These are phyloP conservation scores for Acanthamoeba castellanii DNA, from an alignment of 208 protist species.

Conservation along the genomic window DNA sequence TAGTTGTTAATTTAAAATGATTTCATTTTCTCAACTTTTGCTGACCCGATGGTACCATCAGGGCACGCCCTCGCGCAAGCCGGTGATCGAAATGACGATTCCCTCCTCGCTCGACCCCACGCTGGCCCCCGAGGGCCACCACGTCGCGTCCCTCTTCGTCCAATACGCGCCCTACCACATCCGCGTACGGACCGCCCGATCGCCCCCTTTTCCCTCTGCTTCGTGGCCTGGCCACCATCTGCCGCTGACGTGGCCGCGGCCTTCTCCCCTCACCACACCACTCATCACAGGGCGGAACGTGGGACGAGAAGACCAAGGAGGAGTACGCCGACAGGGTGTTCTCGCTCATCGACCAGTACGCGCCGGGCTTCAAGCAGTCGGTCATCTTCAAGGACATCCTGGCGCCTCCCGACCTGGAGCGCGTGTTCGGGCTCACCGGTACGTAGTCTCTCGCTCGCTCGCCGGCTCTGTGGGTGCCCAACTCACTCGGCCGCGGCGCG, in stretches of 20 bases:
- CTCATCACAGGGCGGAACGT: constrained; percentile 28
- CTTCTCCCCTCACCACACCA: too few relatives aligned
- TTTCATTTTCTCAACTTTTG: not conserved
- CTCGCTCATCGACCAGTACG: constrained; percentile 84
- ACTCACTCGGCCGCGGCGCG: not conserved
- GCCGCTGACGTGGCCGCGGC: not conserved
- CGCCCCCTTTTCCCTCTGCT: not conserved
- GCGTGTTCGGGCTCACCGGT: constrained; percentile 74
- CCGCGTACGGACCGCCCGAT: not conserved
- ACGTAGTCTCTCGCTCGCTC: not conserved
- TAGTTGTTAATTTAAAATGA: not conserved
- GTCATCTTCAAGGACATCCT: constrained; percentile 81
- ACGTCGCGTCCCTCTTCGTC: constrained; percentile 87
- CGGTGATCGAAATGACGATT: constrained; percentile 83
- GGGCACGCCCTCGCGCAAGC: constrained; percentile 71
- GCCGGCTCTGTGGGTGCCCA: not conserved
- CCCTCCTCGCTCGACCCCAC: constrained; percentile 85
- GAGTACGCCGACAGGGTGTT: constrained; percentile 82
- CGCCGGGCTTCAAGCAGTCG: constrained; percentile 82
- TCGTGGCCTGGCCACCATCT: not conserved
- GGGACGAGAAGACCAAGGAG: constrained; percentile 73
- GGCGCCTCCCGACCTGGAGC: constrained; percentile 83
- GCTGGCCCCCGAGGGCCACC: constrained; percentile 82
- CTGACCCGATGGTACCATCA: not conserved
- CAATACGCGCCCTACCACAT: constrained; percentile 88